Percentiles rank a stretch among this genome's conserved stretches.
phyloP scores from a whole-genome alignment of 768 basidiomycete species.

The Austroboletus festivus region DNA sequence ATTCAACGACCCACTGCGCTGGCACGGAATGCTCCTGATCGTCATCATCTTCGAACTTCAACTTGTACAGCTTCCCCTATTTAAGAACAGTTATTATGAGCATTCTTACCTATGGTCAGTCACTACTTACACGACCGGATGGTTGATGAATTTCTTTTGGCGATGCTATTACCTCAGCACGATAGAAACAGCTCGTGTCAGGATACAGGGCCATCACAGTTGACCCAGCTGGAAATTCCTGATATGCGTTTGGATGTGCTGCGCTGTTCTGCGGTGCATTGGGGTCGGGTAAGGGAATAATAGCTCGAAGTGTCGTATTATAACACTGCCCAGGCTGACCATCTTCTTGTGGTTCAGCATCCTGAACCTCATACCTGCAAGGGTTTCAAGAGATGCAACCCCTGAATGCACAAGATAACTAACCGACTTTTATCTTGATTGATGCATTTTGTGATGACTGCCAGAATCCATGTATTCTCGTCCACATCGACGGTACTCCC shows the following conservation, averaged over 20 bases:
- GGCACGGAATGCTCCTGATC: slow-evolving; percentile 74
- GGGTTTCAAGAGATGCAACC: background rate
- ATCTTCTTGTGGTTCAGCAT: slow-evolving; percentile 80
- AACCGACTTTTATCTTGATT: slow-evolving; percentile 71
- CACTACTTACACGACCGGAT: slow-evolving; percentile 36
- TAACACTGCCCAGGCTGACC: slow-evolving; percentile 70
- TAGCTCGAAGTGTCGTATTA: slow-evolving; percentile 62
- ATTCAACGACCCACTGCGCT: slow-evolving; percentile 82
- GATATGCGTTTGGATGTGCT: slow-evolving; percentile 66
- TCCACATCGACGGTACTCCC: slow-evolving; percentile 51
- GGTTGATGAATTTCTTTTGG: slow-evolving; percentile 47
- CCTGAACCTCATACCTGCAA: slow-evolving; percentile 79
- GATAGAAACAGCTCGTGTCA: slow-evolving; percentile 88
- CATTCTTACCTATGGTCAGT: background rate
- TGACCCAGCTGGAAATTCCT: slow-evolving; percentile 65
- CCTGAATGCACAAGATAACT: slow-evolving; percentile 6
- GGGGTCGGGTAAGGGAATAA: slow-evolving; percentile 81
- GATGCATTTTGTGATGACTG: slow-evolving; percentile 67
- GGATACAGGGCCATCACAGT: slow-evolving; percentile 88
- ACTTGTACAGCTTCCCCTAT: slow-evolving; percentile 52
- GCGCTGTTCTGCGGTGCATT: slow-evolving; percentile 53
- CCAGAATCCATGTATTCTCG: slow-evolving; percentile 71
- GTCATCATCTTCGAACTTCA: slow-evolving; percentile 88
- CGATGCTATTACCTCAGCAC: slow-evolving; percentile 75
- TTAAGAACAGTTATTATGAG: slow-evolving; percentile 9